Base-by-base conservation (phyloP, 352 stramenopile genomes). In the Pythium volutum region DNA sequence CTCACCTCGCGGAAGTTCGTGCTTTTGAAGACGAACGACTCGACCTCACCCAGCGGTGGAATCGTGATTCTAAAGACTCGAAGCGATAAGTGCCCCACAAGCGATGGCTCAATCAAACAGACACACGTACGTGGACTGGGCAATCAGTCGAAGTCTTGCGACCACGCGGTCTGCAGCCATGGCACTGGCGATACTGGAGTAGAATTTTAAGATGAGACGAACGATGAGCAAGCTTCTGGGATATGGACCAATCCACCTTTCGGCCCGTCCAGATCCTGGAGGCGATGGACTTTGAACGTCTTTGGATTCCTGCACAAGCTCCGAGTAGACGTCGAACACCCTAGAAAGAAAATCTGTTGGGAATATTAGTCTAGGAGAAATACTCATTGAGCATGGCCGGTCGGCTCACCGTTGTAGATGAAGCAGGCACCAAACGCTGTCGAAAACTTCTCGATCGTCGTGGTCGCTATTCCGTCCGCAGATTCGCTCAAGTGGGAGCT, bases 1-100 rank as follows among this genome's bases (percentile, higher is more conserved):
- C 10, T 20, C 11, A 86, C 79, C 75, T 89, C 77, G 57, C 71
- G 77, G 70, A 86, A 87, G 47, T 27, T 79, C n/a, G 60, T 52
- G 62, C 77, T 78, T 60, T 81, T 84, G 54, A 74, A 72, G 16
- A 74, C 72, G 43, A 86, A 69, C 46, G 70, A 64, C 62, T 89
- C 77, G 23, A 84, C 67, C 36, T 84, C 77, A 11, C 38, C 41
- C 38, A 87, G 80, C 16, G 74, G 79, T 42, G 79, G 79, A 16
- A 76, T 76, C 23, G 62, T 70, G 36, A 81, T 55, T 77, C 50
- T 77, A 78, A 43, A 11, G 26, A 47, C 8, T 33, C 29, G 3
- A 45, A 7, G 20, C 1, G 48, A 27, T 27, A 5, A 22, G 16
- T 36, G 18, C 27, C 48, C 23, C 11, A n/a, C 8, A 48, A 48